phyloP scores from a whole-genome alignment of 371 early-diverging fungal genomes.

The Syncephalastrum monosporum region DNA sequence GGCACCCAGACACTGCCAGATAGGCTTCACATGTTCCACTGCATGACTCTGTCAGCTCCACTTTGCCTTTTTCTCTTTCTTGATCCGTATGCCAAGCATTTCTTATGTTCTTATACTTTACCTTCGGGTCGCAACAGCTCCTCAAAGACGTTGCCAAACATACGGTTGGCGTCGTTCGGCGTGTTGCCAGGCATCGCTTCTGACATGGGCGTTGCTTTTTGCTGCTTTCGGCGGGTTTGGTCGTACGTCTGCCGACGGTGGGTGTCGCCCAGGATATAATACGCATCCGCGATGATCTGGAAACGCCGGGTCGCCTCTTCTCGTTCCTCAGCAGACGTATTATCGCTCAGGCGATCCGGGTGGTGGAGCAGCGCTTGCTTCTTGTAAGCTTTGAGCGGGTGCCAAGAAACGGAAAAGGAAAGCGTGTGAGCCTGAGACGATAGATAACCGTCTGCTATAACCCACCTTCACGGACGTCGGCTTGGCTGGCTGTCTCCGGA shows the following conservation, averaged over 20 bases:
- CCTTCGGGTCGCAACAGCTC: slow-evolving; percentile 33
- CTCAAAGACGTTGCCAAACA: slow-evolving; percentile 35
- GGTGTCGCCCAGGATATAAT: slow-evolving; percentile 77
- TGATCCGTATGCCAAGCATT: neutral
- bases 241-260: slow-evolving; percentile 79
- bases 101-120: slow-evolving; percentile 1
- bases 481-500: slow-evolving; percentile 19
- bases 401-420: neutral
- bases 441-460: neutral
- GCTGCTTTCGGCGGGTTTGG: slow-evolving; percentile 49
- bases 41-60: neutral
- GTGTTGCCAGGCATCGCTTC: slow-evolving; percentile 9
- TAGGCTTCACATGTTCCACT: slow-evolving; percentile 28
- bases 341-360: slow-evolving; percentile 72
- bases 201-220: slow-evolving; percentile 1
- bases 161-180: slow-evolving; percentile 19
- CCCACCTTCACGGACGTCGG: slow-evolving; percentile 31
- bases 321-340: slow-evolving; percentile 57
- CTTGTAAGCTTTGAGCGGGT: slow-evolving; percentile 59
- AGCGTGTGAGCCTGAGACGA: neutral
- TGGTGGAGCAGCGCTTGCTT: slow-evolving; percentile 74
- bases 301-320: slow-evolving; percentile 74
- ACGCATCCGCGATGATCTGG: slow-evolving; percentile 78
- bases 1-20: slow-evolving; percentile 29
- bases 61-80: neutral